Conservation (phyloP, 306 rosid species). For the Rubus idaeus region DNA sequence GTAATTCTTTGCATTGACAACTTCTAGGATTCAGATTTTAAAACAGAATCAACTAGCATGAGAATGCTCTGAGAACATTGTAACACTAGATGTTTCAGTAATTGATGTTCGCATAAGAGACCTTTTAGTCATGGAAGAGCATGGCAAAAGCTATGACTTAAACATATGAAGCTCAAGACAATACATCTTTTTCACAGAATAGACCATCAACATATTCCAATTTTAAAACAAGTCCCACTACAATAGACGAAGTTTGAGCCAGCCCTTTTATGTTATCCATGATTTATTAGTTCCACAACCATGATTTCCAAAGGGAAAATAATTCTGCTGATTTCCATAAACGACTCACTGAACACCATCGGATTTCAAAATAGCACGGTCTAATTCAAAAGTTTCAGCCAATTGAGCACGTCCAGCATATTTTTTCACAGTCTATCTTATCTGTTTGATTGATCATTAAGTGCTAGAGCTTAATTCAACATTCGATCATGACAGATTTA, state of each 20-base stretch:
- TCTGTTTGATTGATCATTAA: background rate
- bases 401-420: too few relatives aligned
- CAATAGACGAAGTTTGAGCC: background rate
- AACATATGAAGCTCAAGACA: background rate
- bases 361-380: too few relatives aligned
- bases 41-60: background rate
- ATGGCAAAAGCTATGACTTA: background rate
- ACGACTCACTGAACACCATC: background rate
- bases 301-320: background rate
- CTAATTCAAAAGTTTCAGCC: too few relatives aligned
- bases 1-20: background rate
- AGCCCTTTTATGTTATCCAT: background rate
- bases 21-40: background rate
- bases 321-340: background rate
- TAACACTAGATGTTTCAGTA: background rate
- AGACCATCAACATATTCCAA: background rate
- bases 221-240: background rate
- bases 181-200: background rate
- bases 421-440: background rate
- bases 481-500: background rate
- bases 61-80: background rate
- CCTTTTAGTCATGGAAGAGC: background rate
- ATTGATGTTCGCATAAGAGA: background rate
- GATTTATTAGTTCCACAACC: background rate
- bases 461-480: background rate